A percentile compares a stretch with the other conserved stretches of the same genome.
These are phyloP conservation scores for Salicornia ramosissima DNA, from an alignment of 148 eudicot genomes.

Conservation along the genomic window DNA sequence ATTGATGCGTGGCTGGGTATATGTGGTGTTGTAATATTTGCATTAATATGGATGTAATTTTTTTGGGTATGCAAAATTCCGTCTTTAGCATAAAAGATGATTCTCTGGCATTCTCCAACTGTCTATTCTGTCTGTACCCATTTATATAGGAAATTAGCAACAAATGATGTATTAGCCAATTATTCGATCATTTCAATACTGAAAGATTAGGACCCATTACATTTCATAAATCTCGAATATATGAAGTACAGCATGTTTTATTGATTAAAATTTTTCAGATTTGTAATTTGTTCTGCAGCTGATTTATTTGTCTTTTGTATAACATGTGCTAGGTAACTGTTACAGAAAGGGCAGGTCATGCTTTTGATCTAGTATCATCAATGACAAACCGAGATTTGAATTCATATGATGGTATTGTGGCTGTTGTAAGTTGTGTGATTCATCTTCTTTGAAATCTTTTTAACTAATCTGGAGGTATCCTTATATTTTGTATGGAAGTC, in stretches of 20 bases:
- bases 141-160: background rate
- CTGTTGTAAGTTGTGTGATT: conserved; percentile 69
- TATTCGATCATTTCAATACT: too few species aligned
- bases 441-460: background rate
- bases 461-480: background rate
- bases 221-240: background rate
- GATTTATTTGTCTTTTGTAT: background rate
- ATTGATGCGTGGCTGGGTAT: background rate
- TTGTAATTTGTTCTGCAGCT: background rate
- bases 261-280: background rate
- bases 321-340: conserved; percentile 56
- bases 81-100: background rate
- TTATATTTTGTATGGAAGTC: conserved; percentile 2
- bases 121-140: background rate
- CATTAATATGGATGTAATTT: background rate
- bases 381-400: conserved; percentile 63
- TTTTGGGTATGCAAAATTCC: background rate
- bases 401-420: conserved; percentile 75
- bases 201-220: background rate
- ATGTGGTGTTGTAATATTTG: background rate
- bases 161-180: background rate
- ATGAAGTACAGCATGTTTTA: background rate
- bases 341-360: conserved; percentile 89
- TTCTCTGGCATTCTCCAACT: background rate
- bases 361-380: conserved; percentile 66